These are phyloP conservation scores for Mycena olivaceomarginata DNA, from an alignment of 768 basidiomycete genomes.

Conservation along the genomic window DNA sequence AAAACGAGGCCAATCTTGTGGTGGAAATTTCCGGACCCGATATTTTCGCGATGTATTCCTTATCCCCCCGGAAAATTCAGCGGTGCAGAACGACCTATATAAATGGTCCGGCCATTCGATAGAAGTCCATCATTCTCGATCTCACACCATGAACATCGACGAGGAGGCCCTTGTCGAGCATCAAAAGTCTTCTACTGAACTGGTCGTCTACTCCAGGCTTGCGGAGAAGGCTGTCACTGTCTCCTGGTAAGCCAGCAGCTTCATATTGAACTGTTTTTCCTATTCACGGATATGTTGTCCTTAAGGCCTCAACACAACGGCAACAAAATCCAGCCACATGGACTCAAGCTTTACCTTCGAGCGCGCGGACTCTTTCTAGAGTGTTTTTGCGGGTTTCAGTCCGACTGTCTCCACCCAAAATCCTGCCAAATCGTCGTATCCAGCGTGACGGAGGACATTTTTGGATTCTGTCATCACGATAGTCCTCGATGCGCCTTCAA, in stretches of 20 bases:
- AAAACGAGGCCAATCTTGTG: no score
- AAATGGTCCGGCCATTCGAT: no score
- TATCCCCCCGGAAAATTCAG: no score
- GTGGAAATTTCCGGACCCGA: no score
- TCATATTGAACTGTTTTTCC: no score
- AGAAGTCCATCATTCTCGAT: no score
- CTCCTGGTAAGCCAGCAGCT: no score
- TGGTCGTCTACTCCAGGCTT: no score
- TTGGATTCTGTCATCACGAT: constrained; percentile 18
- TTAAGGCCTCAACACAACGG: neutral
- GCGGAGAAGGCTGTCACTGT: no score
- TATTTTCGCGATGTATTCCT: no score
- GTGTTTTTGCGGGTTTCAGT: constrained; percentile 5
- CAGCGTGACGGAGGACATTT: neutral
- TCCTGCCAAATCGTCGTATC: constrained; percentile 17
- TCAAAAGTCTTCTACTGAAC: neutral
- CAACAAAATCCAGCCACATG: neutral
- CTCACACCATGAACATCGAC: constrained; percentile 6
- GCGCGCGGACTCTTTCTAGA: neutral
- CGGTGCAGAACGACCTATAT: no score
- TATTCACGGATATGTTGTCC: neutral
- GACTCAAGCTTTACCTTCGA: neutral
- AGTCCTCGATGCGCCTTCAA: neutral
- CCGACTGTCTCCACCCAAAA: neutral
- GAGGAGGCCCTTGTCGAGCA: neutral